A percentile compares a stretch with the other conserved stretches of the same genome.
Evolutionary conservation across 176 grass and related monocot species (phyloP).

Genomic region (Pontederia crassipes): DNA sequence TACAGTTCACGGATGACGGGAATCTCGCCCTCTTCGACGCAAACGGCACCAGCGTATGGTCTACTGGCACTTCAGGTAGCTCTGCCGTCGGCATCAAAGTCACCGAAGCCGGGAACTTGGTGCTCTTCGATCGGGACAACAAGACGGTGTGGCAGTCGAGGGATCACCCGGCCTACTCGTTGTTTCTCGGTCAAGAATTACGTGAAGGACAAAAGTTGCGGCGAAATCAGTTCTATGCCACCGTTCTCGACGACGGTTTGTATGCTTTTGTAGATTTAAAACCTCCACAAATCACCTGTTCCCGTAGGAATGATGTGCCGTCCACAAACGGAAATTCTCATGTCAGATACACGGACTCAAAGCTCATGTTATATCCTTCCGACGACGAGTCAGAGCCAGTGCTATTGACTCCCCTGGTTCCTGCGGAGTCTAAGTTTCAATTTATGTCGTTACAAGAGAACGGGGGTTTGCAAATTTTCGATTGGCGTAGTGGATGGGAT

Average conservation of each 20-base stretch:
- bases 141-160: slow-evolving; percentile 50
- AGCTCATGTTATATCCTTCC: too few relatives aligned
- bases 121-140: too few relatives aligned
- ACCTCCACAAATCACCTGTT: slow-evolving; percentile 25
- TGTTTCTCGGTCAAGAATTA: slow-evolving; percentile 27
- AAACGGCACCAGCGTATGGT: slow-evolving; percentile 24
- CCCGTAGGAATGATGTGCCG: not conserved
- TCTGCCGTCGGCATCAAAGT: slow-evolving; percentile 11
- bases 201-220: slow-evolving; percentile 26
- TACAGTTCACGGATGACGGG: slow-evolving; percentile 12
- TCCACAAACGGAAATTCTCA: slow-evolving; percentile 4
- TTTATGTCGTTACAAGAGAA: slow-evolving; percentile 32
- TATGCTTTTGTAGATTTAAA: slow-evolving; percentile 22
- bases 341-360: slow-evolving; percentile 16
- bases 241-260: slow-evolving; percentile 6
- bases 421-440: slow-evolving; percentile 14
- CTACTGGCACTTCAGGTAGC: not conserved
- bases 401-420: not conserved
- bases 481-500: slow-evolving; percentile 28
- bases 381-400: not conserved
- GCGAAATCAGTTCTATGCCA: slow-evolving; percentile 14
- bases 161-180: slow-evolving; percentile 26
- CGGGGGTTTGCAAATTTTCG: slow-evolving; percentile 33
- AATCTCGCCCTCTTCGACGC: slow-evolving; percentile 22
- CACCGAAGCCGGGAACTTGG: slow-evolving; percentile 23